Conservation (phyloP, 2,329 filamentous ascomycete species). For the Elsinoe batatas region DNA sequence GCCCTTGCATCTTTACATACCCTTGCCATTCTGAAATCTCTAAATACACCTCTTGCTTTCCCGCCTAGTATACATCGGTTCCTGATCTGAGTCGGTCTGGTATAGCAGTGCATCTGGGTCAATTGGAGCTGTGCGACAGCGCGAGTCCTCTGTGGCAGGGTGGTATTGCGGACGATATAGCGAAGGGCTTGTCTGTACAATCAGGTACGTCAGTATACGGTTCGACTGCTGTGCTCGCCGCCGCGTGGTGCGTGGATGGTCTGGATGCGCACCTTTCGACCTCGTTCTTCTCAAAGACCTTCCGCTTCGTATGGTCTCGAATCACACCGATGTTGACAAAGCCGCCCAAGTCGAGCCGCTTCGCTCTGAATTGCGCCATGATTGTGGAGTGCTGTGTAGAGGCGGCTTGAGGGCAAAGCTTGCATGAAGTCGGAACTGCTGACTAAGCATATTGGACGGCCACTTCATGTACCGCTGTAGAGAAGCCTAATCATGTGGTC, state of each 20-base stretch:
- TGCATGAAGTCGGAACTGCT: neutral
- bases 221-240: neutral
- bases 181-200: slow-evolving; percentile 59
- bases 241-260: slow-evolving; percentile 4
- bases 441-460: slow-evolving; percentile 1
- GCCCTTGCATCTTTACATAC: slow-evolving; percentile 46
- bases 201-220: neutral
- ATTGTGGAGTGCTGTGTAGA: slow-evolving; percentile 10
- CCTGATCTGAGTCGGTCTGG: slow-evolving; percentile 81
- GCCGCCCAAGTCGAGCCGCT: slow-evolving; percentile 80
- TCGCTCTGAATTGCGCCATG: slow-evolving; percentile 65
- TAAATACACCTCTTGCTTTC: slow-evolving; percentile 80
- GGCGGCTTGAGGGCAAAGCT: neutral
- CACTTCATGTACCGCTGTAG: neutral
- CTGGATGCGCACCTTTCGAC: slow-evolving; percentile 62
- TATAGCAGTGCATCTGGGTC: slow-evolving; percentile 93
- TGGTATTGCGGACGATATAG: slow-evolving; percentile 90
- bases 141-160: slow-evolving; percentile 68
- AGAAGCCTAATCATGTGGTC: too few relatives aligned
- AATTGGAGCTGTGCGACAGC: slow-evolving; percentile 90
- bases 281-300: slow-evolving; percentile 79
- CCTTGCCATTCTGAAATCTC: slow-evolving; percentile 84
- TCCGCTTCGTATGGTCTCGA: slow-evolving; percentile 93
- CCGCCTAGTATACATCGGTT: slow-evolving; percentile 90
- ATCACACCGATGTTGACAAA: slow-evolving; percentile 80